A percentile compares a stretch with the other conserved stretches of the same genome.
Evolutionary conservation across 306 rosid species (phyloP).

Genomic region (Castanea sativa): DNA sequence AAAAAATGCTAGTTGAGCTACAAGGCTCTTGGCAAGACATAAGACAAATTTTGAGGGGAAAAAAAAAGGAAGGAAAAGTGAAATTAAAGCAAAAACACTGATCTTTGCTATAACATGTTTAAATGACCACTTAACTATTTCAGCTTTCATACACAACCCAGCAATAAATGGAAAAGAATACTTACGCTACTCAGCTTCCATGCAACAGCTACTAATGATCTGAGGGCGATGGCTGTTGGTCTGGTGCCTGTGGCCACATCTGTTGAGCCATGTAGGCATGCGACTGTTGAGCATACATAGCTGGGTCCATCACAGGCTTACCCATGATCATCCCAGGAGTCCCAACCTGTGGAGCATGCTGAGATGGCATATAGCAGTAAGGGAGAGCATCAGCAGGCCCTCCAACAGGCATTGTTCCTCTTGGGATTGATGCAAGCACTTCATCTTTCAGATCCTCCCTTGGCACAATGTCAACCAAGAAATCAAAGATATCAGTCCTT

Average conservation of each 20-base stretch:
- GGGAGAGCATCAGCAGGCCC: constrained; percentile 44
- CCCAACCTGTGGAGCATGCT: constrained; percentile 47
- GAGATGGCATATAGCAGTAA: constrained; percentile 49
- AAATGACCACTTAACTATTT: constrained; percentile 4
- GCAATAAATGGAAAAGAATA: constrained; percentile 6
- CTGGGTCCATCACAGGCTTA: constrained; percentile 54
- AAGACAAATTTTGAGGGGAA: neutral
- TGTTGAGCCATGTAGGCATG: constrained; percentile 56
- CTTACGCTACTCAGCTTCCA: constrained; percentile 28
- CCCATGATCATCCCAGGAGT: constrained; percentile 62
- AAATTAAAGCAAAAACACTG: constrained; percentile 4
- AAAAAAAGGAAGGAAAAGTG: neutral
- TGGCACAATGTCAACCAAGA: constrained; percentile 70
- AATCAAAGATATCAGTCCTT: constrained; percentile 65
- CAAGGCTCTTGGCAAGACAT: too few species aligned
- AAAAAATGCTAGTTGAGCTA: too few species aligned
- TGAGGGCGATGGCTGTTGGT: constrained; percentile 48
- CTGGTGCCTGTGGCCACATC: constrained; percentile 52
- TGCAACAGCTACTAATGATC: constrained; percentile 40
- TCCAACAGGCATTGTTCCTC: constrained; percentile 55
- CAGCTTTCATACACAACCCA: constrained; percentile 24
- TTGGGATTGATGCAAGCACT: constrained; percentile 59
- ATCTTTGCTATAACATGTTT: constrained; percentile 13
- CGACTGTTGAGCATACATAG: constrained; percentile 47
- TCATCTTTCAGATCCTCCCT: constrained; percentile 72